Percentiles rank a stretch among this genome's conserved stretches.
Conservation (phyloP, 495 filamentous ascomycete species). For the Trichodelitschia bisporula region DNA sequence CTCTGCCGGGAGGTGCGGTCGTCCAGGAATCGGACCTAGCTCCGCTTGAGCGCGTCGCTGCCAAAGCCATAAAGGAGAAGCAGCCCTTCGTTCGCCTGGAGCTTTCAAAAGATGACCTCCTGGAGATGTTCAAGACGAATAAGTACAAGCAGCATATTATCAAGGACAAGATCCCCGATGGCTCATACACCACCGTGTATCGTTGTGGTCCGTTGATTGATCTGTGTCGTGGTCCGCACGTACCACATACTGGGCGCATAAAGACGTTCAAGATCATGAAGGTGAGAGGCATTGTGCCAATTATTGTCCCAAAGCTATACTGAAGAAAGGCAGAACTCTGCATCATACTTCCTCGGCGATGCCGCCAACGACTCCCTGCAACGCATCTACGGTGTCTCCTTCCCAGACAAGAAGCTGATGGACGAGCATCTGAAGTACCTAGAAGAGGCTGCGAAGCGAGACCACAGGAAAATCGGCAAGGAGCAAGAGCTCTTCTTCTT, state of each 20-base stretch:
- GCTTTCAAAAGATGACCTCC: conserved; percentile 66
- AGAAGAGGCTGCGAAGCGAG: conserved; percentile 87
- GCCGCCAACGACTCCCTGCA: conserved; percentile 81
- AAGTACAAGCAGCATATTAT: conserved; percentile 94
- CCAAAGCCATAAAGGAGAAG: conserved; percentile 78
- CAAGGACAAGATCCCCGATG: conserved; percentile 69
- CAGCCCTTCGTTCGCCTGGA: conserved; percentile 81
- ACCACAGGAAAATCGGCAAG: conserved; percentile 72
- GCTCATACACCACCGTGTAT: conserved; percentile 82
- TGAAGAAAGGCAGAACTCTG: conserved; percentile 44
- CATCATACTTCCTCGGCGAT: conserved; percentile 91
- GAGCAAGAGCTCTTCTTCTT: conserved; percentile 98
- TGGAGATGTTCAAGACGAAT: conserved; percentile 92
- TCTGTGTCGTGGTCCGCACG: conserved; percentile 60
- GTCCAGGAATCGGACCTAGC: conserved; percentile 57
- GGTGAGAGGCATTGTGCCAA: conserved; percentile 15
- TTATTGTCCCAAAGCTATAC: conserved; percentile 3
- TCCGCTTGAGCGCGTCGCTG: conserved; percentile 48
- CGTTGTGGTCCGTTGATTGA: conserved; percentile 61
- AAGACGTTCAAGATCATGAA: conserved; percentile 86
- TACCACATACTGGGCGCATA: conserved; percentile 76
- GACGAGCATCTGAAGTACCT: conserved; percentile 75
- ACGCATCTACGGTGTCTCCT: conserved; percentile 86
- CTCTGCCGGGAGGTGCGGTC: conserved; percentile 43
- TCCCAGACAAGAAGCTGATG: conserved; percentile 90